phyloP scores from a whole-genome alignment of 192 early-diverging fungal species.

The Gaertneriomyces sp. region DNA sequence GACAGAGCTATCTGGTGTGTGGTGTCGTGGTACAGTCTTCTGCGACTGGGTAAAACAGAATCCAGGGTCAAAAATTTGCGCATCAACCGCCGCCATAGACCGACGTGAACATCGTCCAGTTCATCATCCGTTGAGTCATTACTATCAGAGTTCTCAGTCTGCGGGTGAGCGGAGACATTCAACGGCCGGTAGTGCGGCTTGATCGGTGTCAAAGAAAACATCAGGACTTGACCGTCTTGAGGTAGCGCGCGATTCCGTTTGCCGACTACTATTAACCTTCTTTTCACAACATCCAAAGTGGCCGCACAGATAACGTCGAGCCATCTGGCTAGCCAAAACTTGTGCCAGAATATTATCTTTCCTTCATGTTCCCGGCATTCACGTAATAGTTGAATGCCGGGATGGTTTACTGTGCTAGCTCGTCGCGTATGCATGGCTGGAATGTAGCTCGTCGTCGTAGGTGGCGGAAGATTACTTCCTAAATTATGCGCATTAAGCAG shows the following conservation, averaged over 20 bases:
- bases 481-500: conserved; percentile 47
- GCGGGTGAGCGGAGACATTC: too few relatives aligned
- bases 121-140: not conserved
- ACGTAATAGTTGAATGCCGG: conserved; percentile 30
- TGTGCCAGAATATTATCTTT: conserved; percentile 47
- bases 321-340: conserved; percentile 45
- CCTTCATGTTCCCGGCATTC: conserved; percentile 46
- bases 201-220: conserved; percentile 10
- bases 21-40: conserved; percentile 21
- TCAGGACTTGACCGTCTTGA: conserved; percentile 13
- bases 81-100: conserved; percentile 5
- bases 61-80: conserved; percentile 20
- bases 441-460: conserved; percentile 21
- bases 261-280: conserved; percentile 46
- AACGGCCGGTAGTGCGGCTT: conserved; percentile 21
- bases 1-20: conserved; percentile 19
- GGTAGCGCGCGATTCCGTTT: conserved; percentile 11
- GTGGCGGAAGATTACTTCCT: conserved; percentile 24
- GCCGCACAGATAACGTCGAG: conserved; percentile 43
- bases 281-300: conserved; percentile 33
- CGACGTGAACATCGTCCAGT: not conserved
- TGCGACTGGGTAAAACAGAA: conserved; percentile 22
- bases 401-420: conserved; percentile 10
- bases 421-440: conserved; percentile 9
- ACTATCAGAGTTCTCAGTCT: conserved; percentile 12